Evolutionary conservation across 768 basidiomycete species (phyloP).

Genomic region (Suillus americanus): DNA sequence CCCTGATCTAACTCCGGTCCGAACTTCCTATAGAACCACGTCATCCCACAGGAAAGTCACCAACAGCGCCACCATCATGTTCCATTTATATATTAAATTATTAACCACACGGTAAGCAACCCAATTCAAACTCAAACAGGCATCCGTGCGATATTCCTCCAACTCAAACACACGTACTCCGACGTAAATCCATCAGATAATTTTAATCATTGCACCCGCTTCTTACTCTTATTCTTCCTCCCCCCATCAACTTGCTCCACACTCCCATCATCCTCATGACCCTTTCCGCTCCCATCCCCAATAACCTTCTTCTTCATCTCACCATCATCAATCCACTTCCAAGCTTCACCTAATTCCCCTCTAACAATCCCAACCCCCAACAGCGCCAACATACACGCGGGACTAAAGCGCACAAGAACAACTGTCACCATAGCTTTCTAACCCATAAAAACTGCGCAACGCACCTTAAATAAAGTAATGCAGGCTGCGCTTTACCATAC

Average conservation of each 20-base stretch:
- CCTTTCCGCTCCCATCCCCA: conserved; percentile 14
- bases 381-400: conserved; percentile 76
- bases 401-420: conserved; percentile 39
- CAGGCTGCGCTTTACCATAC: conserved; percentile 80
- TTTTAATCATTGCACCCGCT: conserved; percentile 9
- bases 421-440: background rate
- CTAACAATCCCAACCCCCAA: conserved; percentile 52
- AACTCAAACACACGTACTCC: no score
- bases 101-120: background rate
- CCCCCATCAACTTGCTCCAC: conserved; percentile 4
- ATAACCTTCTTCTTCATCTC: background rate
- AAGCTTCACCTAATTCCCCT: conserved; percentile 71
- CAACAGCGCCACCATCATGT: conserved; percentile 2
- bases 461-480: conserved; percentile 87
- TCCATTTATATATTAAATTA: background rate
- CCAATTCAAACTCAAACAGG: background rate
- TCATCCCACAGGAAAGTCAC: background rate
- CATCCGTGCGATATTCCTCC: no score
- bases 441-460: conserved; percentile 14
- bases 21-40: background rate
- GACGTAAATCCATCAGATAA: background rate
- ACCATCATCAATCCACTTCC: conserved; percentile 67
- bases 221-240: conserved; percentile 20
- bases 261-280: conserved; percentile 9
- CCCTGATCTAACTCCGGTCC: background rate